Base-by-base conservation (phyloP, 2,329 filamentous ascomycete genomes). In the Aquanectria penicillioides region DNA sequence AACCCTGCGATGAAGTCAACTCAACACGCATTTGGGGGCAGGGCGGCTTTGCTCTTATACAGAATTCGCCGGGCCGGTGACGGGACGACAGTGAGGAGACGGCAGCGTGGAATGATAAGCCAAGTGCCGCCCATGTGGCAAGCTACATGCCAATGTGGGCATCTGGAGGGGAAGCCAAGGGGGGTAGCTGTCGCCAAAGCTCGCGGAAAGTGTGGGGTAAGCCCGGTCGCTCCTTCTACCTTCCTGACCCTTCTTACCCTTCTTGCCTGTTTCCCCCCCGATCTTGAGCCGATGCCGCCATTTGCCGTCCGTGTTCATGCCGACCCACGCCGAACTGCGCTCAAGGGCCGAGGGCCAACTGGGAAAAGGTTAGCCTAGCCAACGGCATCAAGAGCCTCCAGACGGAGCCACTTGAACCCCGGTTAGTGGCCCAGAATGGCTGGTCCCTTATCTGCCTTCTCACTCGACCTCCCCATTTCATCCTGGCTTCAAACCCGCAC, bases 231-330 rank as follows among this genome's bases (percentile, higher is more conserved):
- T 43, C 46, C 44, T 47, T 59, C 52, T 37, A 49, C 53, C 53
- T 57, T 49, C 53, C 53, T 11, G 15, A 25, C 20, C n/a, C n/a
- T n/a, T n/a, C n/a, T n/a, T n/a, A n/a, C 17, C n/a, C 40, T 28
- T 23, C 5, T 23, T 34, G 26, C 26, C 23, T 5, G 23, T 17
- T 12, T 17, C 40, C 17, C 34, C 47, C 46, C 61, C 57, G 54
- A 51, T 63, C 47, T 46, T 51, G 33, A 54, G 55, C 63, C 65
- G 65, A 59, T 64, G 65, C 65, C 65, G 65, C 58, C 51, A 23
- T 37, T 70, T 70, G 64, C 68, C 68, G 68, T 50, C 50, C n/a
- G n/a, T n/a, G n/a, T n/a, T n/a, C 49, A 59, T 60, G 60, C 65
- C 67, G 67, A 64, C 57, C 57, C 25, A 57, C 52, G 53, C 65